Base-by-base conservation (phyloP, 441 rosid species). In the Flueggea neowawraea region DNA sequence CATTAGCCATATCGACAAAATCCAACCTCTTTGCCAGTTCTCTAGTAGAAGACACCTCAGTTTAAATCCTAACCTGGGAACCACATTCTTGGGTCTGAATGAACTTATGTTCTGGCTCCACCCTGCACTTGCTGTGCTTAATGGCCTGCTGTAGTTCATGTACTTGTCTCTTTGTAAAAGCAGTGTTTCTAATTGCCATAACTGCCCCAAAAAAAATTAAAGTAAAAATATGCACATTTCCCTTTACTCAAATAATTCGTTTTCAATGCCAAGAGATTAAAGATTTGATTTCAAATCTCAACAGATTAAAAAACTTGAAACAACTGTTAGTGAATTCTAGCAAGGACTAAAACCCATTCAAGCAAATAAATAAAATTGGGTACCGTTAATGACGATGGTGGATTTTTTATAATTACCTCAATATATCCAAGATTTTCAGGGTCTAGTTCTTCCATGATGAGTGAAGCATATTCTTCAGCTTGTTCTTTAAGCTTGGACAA, bases 401-500 rank as follows among this genome's bases (percentile, higher is more conserved):
- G 61, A 0, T 36, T 5, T 5, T 36, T 36, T 5, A 15, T 33
- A 22, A 14, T 60, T 79, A 91, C 99, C 99, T 95, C 99, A 53
- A 95, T 95, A 63, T 88, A 95, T 50, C 99, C 97, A 32, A 89
- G 68, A 68, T 84, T 84, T 80, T 95, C 99, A 1, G 99, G 98
- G 73, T 95, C 99, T 33, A 95, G 75, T 62, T 95, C 99, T 77
- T 95, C 99, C 99, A 95, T 95, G 54, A 95, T 95, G 49, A 95
- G 74, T n/a, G 91, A 78, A 44, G 99, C 97, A 58, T 95, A 95
- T 67, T 88, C 98, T 77, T 84, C 90, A 16, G 98, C 97, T 80
- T 91, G 96, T 61, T 91, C 98, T 73, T 91, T 86, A 54, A 95
- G 82, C 79, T 91, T 88, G 65, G 93, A 78, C 65, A 95, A 72